phyloP scores from a whole-genome alignment of 257 asterid species.

The Przewalskia tangutica region DNA sequence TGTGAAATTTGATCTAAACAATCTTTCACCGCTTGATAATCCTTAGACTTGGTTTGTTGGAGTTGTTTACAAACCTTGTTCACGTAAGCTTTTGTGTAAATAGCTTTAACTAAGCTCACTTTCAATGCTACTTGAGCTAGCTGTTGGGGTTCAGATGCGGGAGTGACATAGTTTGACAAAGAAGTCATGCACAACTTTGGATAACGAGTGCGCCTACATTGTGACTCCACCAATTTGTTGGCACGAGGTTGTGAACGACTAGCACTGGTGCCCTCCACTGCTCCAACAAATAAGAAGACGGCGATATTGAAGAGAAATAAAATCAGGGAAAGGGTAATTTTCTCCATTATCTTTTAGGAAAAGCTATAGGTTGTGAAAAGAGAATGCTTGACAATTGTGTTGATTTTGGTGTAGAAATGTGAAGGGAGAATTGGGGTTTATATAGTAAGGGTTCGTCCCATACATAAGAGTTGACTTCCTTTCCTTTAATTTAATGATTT shows the following conservation, averaged over 20 bases:
- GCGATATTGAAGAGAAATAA: conserved; percentile 13
- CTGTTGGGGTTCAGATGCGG: conserved; percentile 23
- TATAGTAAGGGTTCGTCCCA: conserved; percentile 18
- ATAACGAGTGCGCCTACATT: conserved; percentile 41
- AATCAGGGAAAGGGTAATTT: conserved; percentile 8
- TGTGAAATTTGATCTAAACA: conserved; percentile 54
- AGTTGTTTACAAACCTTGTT: conserved; percentile 31
- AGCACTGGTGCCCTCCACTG: not conserved
- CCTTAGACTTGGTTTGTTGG: conserved; percentile 20
- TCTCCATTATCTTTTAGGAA: conserved; percentile 6
- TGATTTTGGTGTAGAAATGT: not conserved
- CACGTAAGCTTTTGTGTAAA: conserved; percentile 34
- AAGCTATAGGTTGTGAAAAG: not conserved
- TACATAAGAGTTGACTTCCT: not conserved
- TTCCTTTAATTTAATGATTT: not conserved
- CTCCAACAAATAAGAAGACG: conserved; percentile 11
- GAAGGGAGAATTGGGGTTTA: conserved; percentile 13
- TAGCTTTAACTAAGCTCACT: conserved; percentile 40
- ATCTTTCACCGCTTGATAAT: conserved; percentile 26
- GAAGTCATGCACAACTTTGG: conserved; percentile 25
- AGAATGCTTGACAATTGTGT: not conserved
- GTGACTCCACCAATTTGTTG: conserved; percentile 28
- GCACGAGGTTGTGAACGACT: not conserved
- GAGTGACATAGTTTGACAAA: conserved; percentile 18
- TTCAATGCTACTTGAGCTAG: conserved; percentile 42